Base-by-base conservation (phyloP, 2,329 filamentous ascomycete genomes). In the Botrytis pseudocinerea region DNA sequence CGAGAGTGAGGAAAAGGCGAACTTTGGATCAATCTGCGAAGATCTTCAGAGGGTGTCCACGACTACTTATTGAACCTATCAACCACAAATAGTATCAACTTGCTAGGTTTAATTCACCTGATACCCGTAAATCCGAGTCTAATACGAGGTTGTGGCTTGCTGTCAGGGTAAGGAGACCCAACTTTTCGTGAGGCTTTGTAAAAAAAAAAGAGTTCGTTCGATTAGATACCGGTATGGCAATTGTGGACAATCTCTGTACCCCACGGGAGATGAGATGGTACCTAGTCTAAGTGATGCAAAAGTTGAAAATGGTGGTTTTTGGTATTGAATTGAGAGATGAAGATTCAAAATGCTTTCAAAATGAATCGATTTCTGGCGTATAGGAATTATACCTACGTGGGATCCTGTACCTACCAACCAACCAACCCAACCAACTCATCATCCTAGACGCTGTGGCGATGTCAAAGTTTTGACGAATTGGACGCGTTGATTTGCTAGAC, bases 141-240 rank as follows among this genome's bases (percentile, higher is more conserved):
- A 18, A 66, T 66, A 66, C 64, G 64, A 66, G 64, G 64, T 10
- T 51, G 64, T 66, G 64, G 64, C 64, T 66, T 66, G 64, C 46
- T 66, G 64, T 54, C 46, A 66, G 64, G 28, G 64, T 22, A 40
- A 20, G 46, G 64, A 51, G 64, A 35, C 63, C 32, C 63, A 65
- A 48, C 42, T 32, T 48, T 51, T 51, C 18, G 22, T 48, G 63
- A 48, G 38, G 42, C 63, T 65, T 51, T 48, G 12, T 35, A 48
- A n/a, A 48, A 40, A 63, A 44, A 35, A 35, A 51, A 16, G 25
- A 54, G 48, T 51, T 51, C 10, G 42, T 48, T 35, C 42, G 60
- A 62, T 42, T n/a, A 40, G 35, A 44, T 63, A 28, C n/a, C 51
- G n/a, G 25, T 57, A 63, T 32, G 61, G 18, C n/a, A 44, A 63